Base-by-base conservation (phyloP, 768 basidiomycete genomes). In the Tubosaeta sp. region DNA sequence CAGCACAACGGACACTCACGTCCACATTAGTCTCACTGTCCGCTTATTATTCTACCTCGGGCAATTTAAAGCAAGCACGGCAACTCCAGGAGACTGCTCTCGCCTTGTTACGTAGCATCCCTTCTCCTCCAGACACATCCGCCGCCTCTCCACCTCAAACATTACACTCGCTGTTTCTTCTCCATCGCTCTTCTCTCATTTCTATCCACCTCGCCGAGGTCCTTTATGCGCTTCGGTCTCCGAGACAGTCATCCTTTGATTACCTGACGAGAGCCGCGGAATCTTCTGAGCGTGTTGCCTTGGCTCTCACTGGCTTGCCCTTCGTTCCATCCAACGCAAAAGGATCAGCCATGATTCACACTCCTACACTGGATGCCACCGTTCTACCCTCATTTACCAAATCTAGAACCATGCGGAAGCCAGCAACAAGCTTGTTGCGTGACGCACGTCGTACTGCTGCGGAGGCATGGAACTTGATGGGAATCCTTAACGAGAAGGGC, bases 121-220 rank as follows among this genome's bases (percentile, higher is more conserved):
- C 61, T n/a, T 67, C 73, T 38, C 76, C 82, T 10, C 67, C 73
- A 9, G 71, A 74, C 6, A 60, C 73, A 5, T 60, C 74, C 4
- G 58, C 74, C 5, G 64, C 75, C 22, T 73, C 85, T 10, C 73
- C 81, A 10, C 76, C 84, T 6, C 78, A 86, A 48, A 72, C 75
- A 6, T 74, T 90, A 34, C 88, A 90, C 62, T 68, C 73, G 1
- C 66, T 87, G 6, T 87, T 79, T 57, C 69, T 90, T 38, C 76
- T 87, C 25, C 87, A 90, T 53, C 83, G 86, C 35, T 80, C 85
- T 14, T 80, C 88, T n/a, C 70, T 90, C 11, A 68, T 90, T 42
- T 83, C 83, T 13, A 73, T 85, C 12, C 88, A 90, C 60, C 78
- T 82, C 13, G 87, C 86, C 0, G 86, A 90, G 67, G 86, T 90